A percentile compares a stretch with the other conserved stretches of the same genome.
Evolutionary conservation across 371 early-diverging fungal species (phyloP).

Genomic region (Sporodiniella umbellata): DNA sequence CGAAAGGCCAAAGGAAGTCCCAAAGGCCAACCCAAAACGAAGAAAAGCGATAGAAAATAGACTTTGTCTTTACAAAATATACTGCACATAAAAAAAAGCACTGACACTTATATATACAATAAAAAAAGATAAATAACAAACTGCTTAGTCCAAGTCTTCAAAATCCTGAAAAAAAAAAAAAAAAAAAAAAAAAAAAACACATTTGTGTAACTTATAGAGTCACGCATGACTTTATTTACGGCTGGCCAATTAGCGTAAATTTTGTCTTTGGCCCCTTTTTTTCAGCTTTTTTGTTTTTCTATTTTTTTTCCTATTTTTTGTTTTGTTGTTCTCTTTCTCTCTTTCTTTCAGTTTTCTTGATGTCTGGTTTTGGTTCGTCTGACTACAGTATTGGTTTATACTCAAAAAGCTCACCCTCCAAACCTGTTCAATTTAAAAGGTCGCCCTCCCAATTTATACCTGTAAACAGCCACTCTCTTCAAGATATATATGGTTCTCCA

Average conservation of each 20-base stretch:
- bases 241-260: slow-evolving; percentile 5
- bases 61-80: neutral
- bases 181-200: slow-evolving; percentile 2
- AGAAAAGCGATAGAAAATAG: slow-evolving; percentile 20
- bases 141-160: too few species aligned
- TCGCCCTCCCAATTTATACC: slow-evolving; percentile 23
- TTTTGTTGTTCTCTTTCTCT: slow-evolving; percentile 8
- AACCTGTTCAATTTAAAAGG: slow-evolving; percentile 19
- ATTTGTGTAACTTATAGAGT: neutral
- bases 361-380: slow-evolving; percentile 16
- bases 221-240: slow-evolving; percentile 17
- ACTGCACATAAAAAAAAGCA: too few species aligned
- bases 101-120: too few species aligned
- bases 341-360: slow-evolving; percentile 2
- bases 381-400: slow-evolving; percentile 17
- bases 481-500: slow-evolving; percentile 4
- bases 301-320: slow-evolving; percentile 2
- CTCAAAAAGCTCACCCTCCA: slow-evolving; percentile 33
- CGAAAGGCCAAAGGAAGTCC: slow-evolving; percentile 29
- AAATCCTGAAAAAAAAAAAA: too few species aligned
- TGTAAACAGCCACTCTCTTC: slow-evolving; percentile 3
- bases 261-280: slow-evolving; percentile 5
- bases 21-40: slow-evolving; percentile 14
- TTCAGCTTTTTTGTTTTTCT: neutral
- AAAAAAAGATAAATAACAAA: too few species aligned